Evolutionary conservation across 2,329 filamentous ascomycete species (phyloP).

Genomic region (Monosporascus sp.): DNA sequence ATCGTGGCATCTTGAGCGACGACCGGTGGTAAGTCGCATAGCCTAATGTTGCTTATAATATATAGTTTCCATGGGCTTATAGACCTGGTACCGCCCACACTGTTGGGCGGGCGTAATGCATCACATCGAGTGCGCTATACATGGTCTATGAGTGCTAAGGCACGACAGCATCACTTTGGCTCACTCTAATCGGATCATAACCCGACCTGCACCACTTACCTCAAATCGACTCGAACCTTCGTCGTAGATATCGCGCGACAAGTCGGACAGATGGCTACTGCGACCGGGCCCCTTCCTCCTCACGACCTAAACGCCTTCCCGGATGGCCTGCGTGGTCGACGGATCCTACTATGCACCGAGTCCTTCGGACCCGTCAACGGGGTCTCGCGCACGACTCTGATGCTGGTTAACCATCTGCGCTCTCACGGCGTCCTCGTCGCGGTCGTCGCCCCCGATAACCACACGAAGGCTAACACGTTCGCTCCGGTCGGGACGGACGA

Average conservation of each 20-base stretch:
- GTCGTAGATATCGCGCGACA: no score
- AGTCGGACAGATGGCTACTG: background rate
- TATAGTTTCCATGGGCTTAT: no score
- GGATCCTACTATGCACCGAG: conserved; percentile 63
- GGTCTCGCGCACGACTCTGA: conserved; percentile 65
- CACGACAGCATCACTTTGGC: no score
- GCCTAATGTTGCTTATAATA: no score
- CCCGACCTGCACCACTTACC: background rate
- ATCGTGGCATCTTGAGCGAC: background rate
- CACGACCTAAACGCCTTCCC: conserved; percentile 43
- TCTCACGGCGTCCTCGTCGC: conserved; percentile 59
- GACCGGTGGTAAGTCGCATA: no score
- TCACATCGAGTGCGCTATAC: no score
- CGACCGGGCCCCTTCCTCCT: background rate
- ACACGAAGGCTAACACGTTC: conserved; percentile 49
- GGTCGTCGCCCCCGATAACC: conserved; percentile 59
- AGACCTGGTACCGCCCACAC: no score
- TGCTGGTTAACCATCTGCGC: conserved; percentile 62
- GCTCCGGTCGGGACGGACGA: conserved; percentile 34
- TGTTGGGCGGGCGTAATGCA: no score
- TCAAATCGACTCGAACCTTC: background rate
- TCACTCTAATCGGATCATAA: no score
- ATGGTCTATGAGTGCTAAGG: no score
- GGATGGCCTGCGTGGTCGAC: conserved; percentile 48
- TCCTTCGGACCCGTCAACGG: conserved; percentile 69